Percentiles rank a stretch among this genome's conserved stretches.
These are phyloP conservation scores for Ophiostoma fasciatum DNA, from an alignment of 2,329 filamentous ascomycete species.

Conservation along the genomic window DNA sequence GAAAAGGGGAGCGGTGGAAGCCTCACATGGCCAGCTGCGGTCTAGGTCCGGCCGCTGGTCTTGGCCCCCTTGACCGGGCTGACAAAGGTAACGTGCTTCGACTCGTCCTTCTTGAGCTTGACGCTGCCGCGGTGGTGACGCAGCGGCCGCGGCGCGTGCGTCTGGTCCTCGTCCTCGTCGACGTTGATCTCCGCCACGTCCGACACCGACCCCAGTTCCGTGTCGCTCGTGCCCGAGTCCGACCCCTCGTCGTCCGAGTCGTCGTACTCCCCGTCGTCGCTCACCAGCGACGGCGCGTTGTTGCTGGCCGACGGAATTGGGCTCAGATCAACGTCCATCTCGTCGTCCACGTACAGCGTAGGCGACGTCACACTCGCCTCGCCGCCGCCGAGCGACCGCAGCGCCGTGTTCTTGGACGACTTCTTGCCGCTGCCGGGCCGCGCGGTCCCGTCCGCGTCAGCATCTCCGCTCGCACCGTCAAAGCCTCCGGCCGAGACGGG, in stretches of 20 bases:
- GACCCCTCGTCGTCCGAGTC: constrained; percentile 54
- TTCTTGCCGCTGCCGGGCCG: constrained; percentile 46
- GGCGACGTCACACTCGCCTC: too few relatives aligned
- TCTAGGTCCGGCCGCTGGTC: constrained; percentile 19
- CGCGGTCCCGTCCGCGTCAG: constrained; percentile 9
- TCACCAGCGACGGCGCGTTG: constrained; percentile 65
- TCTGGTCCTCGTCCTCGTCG: constrained; percentile 34
- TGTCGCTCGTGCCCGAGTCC: constrained; percentile 41
- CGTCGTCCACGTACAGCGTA: constrained; percentile 28
- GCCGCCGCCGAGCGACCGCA: too few relatives aligned
- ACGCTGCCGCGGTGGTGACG: constrained; percentile 28
- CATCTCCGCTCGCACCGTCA: constrained; percentile 2
- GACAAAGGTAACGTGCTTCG: constrained; percentile 41
- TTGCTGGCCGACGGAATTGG: constrained; percentile 58
- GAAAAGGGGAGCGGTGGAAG: background rate
- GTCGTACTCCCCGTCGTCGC: constrained; percentile 67
- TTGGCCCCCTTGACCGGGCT: constrained; percentile 30
- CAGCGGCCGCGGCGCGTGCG: constrained; percentile 22
- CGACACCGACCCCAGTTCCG: constrained; percentile 43
- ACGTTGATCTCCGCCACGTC: constrained; percentile 48
- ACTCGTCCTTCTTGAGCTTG: constrained; percentile 38
- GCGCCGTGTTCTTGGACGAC: too few relatives aligned
- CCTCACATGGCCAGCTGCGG: background rate
- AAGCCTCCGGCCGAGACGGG: constrained; percentile 17
- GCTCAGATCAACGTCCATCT: constrained; percentile 47